phyloP scores from a whole-genome alignment of 1,284 basidiomycete genomes.

The Volvariella volvacea region DNA sequence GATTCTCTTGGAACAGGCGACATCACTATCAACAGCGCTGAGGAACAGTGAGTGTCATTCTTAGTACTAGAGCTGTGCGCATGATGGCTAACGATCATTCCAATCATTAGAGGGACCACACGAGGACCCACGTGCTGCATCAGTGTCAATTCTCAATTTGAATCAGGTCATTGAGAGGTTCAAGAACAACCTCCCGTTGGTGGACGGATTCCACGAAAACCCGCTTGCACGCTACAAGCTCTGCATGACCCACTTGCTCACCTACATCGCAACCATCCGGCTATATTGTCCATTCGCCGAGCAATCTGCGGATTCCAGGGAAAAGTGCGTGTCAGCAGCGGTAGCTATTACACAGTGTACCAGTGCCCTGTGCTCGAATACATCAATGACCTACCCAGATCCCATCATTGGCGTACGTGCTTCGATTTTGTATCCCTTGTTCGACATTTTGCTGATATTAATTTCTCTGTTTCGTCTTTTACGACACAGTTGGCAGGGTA shows the following conservation, averaged over 20 bases:
- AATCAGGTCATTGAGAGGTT: conserved; percentile 3
- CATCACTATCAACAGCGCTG: not conserved
- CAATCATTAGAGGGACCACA: not conserved
- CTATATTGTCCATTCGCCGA: conserved; percentile 3
- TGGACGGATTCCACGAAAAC: not conserved
- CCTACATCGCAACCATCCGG: conserved; percentile 1
- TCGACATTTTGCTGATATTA: no score
- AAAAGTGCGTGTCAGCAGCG: conserved; percentile 3
- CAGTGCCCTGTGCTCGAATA: no score
- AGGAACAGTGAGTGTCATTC: not conserved
- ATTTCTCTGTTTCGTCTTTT: no score
- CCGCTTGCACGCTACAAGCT: not conserved
- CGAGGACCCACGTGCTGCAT: not conserved
- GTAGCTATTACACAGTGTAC: not conserved
- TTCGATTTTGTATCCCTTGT: no score
- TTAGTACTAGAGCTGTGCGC: not conserved
- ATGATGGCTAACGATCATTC: not conserved
- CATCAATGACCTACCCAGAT: not conserved
- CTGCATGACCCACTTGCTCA: not conserved
- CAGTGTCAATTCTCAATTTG: not conserved
- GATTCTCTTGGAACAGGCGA: conserved; percentile 61
- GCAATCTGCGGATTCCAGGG: not conserved
- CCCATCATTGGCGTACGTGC: conserved; percentile 1
- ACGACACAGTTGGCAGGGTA: no score
- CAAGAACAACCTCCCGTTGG: not conserved